Evolutionary conservation across 169 alveolate species (phyloP), one percentile per base, ranked within the genome.

Genomic region (Cyclospora cayetanensis): DNA sequence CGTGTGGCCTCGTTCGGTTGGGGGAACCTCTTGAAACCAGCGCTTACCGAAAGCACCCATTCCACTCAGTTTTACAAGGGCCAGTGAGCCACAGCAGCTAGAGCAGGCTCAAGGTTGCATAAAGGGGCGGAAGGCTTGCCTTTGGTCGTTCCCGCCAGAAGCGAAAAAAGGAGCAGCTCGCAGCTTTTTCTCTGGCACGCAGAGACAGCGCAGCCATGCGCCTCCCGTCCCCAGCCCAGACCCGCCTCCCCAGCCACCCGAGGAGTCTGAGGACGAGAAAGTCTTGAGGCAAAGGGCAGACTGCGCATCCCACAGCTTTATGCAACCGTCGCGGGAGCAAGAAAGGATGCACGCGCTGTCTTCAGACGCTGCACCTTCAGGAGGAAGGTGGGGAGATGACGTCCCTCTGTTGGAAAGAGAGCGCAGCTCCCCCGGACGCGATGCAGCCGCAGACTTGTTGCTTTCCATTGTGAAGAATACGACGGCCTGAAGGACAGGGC

Each of bases 141-240:
- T 83, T 63, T 83, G 91, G 66, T 60, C 91, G 66, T 83, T 83
- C 25, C 91, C 91, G 46, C 91, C 76, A 2, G 80, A 55, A 1
- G 91, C 91, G 46, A 83, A 83, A 43, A 83, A 42, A 11, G 76
- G 76, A 25, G 91, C 91, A 12, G 91, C 72, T 22, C 46, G 27
- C 50, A 83, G 65, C 52, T 20, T 25, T n/a, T 37, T 29, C 39
- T 83, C 91, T 5, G 91, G 91, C 18, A 60, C 91, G 34, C 66
- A 39, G 27, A 83, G 41, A 50, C 63, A 65, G 41, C 91, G 91
- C 3, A 83, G 60, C 91, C 91, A 83, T 15, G 91, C 31, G 46
- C 86, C 42, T 7, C 86, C 86, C 4, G 46, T 42, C 55, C 66
- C 66, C 42, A n/a, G 82, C 4, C 37, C 4, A 31, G 31, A 9